phyloP scores from a whole-genome alignment of 305 asterid genomes.

The Monarda citriodora region DNA sequence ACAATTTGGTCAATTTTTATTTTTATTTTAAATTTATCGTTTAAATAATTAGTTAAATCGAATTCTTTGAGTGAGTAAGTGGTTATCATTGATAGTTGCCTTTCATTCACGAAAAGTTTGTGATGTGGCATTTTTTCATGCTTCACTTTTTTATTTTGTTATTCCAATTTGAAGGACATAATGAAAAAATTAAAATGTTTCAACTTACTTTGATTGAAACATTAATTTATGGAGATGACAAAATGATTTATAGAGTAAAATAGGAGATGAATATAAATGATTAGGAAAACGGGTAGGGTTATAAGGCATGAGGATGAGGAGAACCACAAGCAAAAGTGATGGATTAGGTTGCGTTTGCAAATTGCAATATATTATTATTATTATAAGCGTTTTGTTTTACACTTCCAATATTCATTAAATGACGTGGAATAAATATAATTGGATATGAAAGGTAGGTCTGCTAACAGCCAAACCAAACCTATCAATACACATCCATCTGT shows the following conservation, averaged over 20 bases:
- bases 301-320: constrained; percentile 42
- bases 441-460: constrained; percentile 57
- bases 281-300: constrained; percentile 16
- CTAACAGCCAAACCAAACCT: constrained; percentile 46
- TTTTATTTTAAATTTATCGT: background rate
- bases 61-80: constrained; percentile 61
- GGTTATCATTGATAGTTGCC: constrained; percentile 70
- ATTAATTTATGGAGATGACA: background rate
- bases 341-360: constrained; percentile 56
- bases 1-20: constrained; percentile 14
- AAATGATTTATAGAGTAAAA: background rate
- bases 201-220: too few relatives aligned
- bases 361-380: background rate
- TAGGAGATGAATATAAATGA: background rate
- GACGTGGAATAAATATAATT: constrained; percentile 45
- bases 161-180: background rate
- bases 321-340: constrained; percentile 53
- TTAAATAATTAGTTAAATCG: constrained; percentile 24
- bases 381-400: too few relatives aligned
- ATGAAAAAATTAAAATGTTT: background rate
- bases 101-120: constrained; percentile 82
- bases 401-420: constrained; percentile 42
- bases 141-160: constrained; percentile 3
- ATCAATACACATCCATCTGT: constrained; percentile 18
- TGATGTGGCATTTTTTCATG: constrained; percentile 33